Evolutionary conservation across 495 filamentous ascomycete species (phyloP).

Genomic region (Neurospora tetrasperma): DNA sequence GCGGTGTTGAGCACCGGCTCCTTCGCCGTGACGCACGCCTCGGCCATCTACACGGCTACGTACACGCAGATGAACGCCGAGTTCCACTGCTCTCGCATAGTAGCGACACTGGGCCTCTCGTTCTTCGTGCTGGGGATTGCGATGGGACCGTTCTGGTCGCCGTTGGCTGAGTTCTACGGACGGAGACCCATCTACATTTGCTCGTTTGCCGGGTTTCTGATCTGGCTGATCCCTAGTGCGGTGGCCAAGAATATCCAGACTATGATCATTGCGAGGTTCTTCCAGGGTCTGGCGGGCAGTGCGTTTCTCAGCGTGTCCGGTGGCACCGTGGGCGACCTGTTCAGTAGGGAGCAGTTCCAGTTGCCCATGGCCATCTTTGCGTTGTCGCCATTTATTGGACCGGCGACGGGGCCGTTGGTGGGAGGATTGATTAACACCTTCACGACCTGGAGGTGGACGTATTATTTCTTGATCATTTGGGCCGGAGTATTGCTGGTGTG

Average conservation of each 20-base stretch:
- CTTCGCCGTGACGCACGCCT: conserved; percentile 84
- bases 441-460: conserved; percentile 79
- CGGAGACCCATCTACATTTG: conserved; percentile 72
- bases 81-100: conserved; percentile 55
- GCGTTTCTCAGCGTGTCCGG: conserved; percentile 88
- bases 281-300: conserved; percentile 74
- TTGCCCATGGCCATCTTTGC: conserved; percentile 58
- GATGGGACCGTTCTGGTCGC: conserved; percentile 59
- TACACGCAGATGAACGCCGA: conserved; percentile 76
- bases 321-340: conserved; percentile 86
- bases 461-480: conserved; percentile 81
- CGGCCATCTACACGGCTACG: conserved; percentile 79
- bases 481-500: conserved; percentile 47
- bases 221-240: conserved; percentile 84
- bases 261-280: conserved; percentile 72
- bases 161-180: conserved; percentile 72
- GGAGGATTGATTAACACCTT: conserved; percentile 62
- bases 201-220: conserved; percentile 67
- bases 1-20: conserved; percentile 59
- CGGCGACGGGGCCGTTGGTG: conserved; percentile 46
- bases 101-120: conserved; percentile 73
- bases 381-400: conserved; percentile 66
- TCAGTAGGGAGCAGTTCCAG: conserved; percentile 61
- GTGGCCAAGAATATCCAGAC: conserved; percentile 76
- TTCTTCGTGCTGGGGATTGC: conserved; percentile 69